These are phyloP conservation scores for Paspalum vaginatum DNA, from an alignment of 176 grass and related monocot genomes.

Conservation along the genomic window DNA sequence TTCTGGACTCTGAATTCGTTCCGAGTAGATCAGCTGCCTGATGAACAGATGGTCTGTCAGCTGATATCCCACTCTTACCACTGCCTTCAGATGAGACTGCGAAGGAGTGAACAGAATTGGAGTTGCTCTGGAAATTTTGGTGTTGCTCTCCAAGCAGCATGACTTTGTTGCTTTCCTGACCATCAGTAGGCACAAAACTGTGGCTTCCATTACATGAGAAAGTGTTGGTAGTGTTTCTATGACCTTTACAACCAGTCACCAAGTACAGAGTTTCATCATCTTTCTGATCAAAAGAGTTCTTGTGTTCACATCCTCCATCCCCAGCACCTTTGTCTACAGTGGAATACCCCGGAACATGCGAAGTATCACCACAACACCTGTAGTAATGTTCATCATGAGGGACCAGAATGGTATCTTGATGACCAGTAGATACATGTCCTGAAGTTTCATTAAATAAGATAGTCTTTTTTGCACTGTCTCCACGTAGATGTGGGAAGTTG, in stretches of 20 bases:
- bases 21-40: slow-evolving; percentile 30
- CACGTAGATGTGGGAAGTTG: slow-evolving; percentile 9
- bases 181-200: neutral
- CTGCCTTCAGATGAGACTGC: neutral
- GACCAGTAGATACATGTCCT: slow-evolving; percentile 8
- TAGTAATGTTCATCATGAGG: neutral
- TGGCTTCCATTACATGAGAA: neutral
- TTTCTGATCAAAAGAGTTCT: slow-evolving; percentile 4
- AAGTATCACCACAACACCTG: slow-evolving; percentile 31
- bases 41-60: neutral
- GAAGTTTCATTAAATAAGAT: slow-evolving; percentile 26
- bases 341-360: slow-evolving; percentile 29
- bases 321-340: neutral
- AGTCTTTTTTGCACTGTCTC: slow-evolving; percentile 24
- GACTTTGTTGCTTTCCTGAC: slow-evolving; percentile 1
- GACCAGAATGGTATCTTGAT: neutral
- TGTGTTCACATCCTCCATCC: slow-evolving; percentile 20
- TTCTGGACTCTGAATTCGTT: slow-evolving; percentile 26
- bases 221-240: neutral
- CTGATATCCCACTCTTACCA: neutral
- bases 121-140: slow-evolving; percentile 18
- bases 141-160: neutral
- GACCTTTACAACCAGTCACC: slow-evolving; percentile 31
- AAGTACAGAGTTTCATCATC: neutral
- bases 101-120: slow-evolving; percentile 32